Evolutionary conservation across 1,139 yeast genomes (phyloP), one percentile per base, ranked within the genome.

Genomic region (Sugiyamaella japonica): DNA sequence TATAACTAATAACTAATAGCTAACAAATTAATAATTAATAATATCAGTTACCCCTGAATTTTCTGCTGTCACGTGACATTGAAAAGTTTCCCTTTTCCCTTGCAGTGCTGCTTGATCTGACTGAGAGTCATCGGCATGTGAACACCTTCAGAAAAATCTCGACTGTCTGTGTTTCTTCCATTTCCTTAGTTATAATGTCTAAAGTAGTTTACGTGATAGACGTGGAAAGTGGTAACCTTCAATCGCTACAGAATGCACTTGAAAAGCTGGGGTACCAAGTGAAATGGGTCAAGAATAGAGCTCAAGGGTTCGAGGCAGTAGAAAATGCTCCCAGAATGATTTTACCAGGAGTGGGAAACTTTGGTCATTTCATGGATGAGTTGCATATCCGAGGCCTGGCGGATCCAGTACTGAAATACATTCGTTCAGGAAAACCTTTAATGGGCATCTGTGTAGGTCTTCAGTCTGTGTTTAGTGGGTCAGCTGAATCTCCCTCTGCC

Each of bases 361-460:
- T 83, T 70, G 99, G 96, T 40, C 98, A 93, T 69, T 91, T 93
- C 69, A 89, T 90, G 59, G 81, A 80, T 53, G 83, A 87, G 63
- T 71, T 93, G 52, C 78, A 77, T 52, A 75, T 75, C 2, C 77
- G 87, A 57, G 81, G 84, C 0, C 82, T 93, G 56, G 82, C 78
- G 10, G 79, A 75, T 34, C 95, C 95, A 0, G 75, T 93, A 34
- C 74, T 72, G 51, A 72, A 78, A 48, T 90, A 89, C 64, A 83
- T 90, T 47, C 71, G 75, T 6, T 76, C 86, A 16, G 97, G 96
- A 0, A 82, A 83, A 63, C 86, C 95, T 10, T 73, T 93, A 39
- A 89, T 93, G 96, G 99, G 99, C 7, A 89, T 93, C 60, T 93
- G 99, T 74, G 98, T 93, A 47, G 99, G 99, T 2, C 75, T 93